phyloP scores from a whole-genome alignment of 2,329 filamentous ascomycete species.

The Diaporthe eres region DNA sequence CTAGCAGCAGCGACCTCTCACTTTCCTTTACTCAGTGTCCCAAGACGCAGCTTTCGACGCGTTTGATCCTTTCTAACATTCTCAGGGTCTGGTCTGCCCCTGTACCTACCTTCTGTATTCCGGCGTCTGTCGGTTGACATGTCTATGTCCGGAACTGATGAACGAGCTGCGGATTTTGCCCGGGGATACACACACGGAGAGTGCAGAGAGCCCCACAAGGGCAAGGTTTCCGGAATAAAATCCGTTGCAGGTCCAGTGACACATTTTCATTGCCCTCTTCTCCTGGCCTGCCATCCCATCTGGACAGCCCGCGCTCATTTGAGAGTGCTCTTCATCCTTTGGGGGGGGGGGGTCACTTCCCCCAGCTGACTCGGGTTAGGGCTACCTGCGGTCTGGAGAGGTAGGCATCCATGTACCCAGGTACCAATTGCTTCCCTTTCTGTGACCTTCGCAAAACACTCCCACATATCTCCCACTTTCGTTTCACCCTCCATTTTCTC shows the following conservation, averaged over 20 bases:
- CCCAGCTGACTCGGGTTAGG: neutral
- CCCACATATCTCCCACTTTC: neutral
- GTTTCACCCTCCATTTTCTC: neutral
- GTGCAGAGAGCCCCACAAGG: neutral
- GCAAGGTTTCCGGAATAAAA: too few species aligned
- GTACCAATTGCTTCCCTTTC: neutral
- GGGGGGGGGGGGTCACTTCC: too few species aligned
- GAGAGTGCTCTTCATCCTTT: neutral
- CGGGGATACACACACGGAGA: neutral
- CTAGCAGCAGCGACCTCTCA: neutral
- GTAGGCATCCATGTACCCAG: neutral
- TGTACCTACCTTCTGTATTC: neutral
- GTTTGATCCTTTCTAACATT: too few species aligned
- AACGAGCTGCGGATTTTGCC: neutral
- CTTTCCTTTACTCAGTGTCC: neutral
- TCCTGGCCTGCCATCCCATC: neutral
- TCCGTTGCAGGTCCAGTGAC: too few species aligned
- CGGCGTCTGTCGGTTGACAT: neutral
- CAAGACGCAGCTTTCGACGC: too few species aligned
- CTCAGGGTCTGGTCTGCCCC: too few species aligned
- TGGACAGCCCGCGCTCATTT: neutral
- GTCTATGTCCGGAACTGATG: neutral
- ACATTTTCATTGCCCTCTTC: neutral
- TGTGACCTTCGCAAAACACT: neutral
- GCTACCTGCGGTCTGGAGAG: accelerated